These are phyloP conservation scores for Panus rudis DNA, from an alignment of 768 basidiomycete species.

Conservation along the genomic window DNA sequence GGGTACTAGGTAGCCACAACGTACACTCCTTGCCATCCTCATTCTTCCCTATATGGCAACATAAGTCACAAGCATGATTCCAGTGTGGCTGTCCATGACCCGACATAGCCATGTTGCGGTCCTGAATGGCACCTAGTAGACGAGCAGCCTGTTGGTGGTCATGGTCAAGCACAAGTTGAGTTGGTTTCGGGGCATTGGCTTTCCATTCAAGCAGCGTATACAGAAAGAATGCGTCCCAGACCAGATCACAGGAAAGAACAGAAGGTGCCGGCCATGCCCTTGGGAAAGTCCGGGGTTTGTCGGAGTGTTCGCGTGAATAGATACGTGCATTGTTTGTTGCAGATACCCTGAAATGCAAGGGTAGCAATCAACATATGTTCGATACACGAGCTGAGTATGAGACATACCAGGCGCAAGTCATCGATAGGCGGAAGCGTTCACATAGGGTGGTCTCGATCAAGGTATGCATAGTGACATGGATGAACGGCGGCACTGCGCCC, in stretches of 20 bases:
- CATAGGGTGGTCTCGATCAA: background rate
- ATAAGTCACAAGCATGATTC: background rate
- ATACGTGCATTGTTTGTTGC: background rate
- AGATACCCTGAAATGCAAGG: background rate
- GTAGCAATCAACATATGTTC: background rate
- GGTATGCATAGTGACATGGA: background rate
- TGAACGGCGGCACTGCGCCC: background rate
- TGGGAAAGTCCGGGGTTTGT: background rate
- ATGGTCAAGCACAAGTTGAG: background rate
- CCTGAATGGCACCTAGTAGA: background rate
- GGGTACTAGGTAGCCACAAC: no score
- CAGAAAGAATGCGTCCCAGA: background rate
- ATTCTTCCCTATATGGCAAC: background rate
- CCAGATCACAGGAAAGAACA: background rate
- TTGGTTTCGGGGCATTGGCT: background rate
- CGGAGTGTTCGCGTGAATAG: background rate
- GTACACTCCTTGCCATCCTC: background rate
- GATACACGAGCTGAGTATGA: background rate
- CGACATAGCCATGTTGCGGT: background rate
- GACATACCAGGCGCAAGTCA: background rate
- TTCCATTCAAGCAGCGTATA: no score
- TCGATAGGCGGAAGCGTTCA: background rate
- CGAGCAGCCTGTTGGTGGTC: background rate
- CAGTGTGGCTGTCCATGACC: background rate
- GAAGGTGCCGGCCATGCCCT: background rate